Base-by-base conservation (phyloP, 164 flowering plant species). In the Stephania japonica region DNA sequence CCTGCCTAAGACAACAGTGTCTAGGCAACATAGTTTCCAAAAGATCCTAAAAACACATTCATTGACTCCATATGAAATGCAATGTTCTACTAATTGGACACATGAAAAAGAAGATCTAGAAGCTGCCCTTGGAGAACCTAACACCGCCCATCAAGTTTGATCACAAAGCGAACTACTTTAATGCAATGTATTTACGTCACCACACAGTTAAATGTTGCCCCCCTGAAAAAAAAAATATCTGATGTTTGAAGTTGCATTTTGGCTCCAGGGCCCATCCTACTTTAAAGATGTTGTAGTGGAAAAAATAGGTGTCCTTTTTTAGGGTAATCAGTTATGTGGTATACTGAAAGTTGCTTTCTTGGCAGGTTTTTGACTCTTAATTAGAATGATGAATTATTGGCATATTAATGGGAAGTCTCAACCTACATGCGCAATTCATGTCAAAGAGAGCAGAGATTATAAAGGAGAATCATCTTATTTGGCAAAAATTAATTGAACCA, bases 41-140 rank as follows among this genome's bases (percentile, higher is more conserved):
- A 81, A 75, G 70, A 76, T 83, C 69, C 11, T 75, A 53, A 86
- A 80, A 70, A 11, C 87, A 7, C 66, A 44, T 38, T 84, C 87
- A 14, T 62, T 80, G 70, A 68, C 47, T 42, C 73, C 77, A 2
- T 72, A 75, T 62, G 84, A 86, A 25, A 65, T 82, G 25, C 66
- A 74, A 24, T 69, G 38, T 32, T 32, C 38, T 0, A 32, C 75
- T 19, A 71, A 26, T 19, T 67, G 49, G 65, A 25, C 47, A 7
- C 62, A 47, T 19, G 74, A 69, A 19, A 72, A 69, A 19, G 74
- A 61, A 7, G 24, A 62, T 67, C 16, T 2, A 24, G 53, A 72
- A 7, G 64, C 65, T 72, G 75, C 44, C 43, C 44, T 65, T 56
- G 56, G 71, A 18, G 59, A 27, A 1, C 6, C 62, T 10, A 72